Evolutionary conservation across 768 basidiomycete species (phyloP), one percentile per base, ranked within the genome.

Genomic region (Lentinula lateritia): DNA sequence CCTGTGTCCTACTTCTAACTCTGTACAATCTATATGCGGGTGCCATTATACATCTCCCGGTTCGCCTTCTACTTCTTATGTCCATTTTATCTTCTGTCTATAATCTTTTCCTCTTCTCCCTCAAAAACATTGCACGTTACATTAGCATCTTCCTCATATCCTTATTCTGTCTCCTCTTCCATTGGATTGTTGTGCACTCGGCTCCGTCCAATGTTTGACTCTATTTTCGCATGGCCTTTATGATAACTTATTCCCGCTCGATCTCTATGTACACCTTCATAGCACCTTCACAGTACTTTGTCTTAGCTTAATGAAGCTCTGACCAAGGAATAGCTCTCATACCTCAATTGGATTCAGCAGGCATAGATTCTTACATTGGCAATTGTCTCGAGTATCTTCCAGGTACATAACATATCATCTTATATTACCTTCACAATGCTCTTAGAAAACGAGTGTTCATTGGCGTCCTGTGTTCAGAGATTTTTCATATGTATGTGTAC

Each of bases 121-220:
- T 28, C 28, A 28, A 13, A 57, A 46, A 35, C 58, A 43, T 23
- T 43, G 39, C 39, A 41, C 28, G 18, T 56, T 32, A 42, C 39
- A 43, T 42, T 56, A 15, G 55, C 55, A 56, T 56, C 28, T 43
- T 42, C 12, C 18, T 43, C 55, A 20, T 56, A 56, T 56, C 55
- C 41, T 56, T 56, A 56, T 56, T 56, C 18, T 28, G 3, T 43
- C 39, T 10, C 41, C 20, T n/a, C 23, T 28, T 28, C 1, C 28
- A 38, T 38, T 55, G 35, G 54, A 23, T 48, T 10, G 23, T 12
- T 18, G 20, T 48, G 16, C n/a, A 7, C 43, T 45, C 28, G 18
- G 43, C 15, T 10, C n/a, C n/a, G 43, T 48, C 46, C 18, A 48
- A 48, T 48, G 46, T 16, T 45, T 16, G 12, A 45, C 16, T 13